Base-by-base conservation (phyloP, 2,329 filamentous ascomycete species). In the Acephala macrosclerotiorum region DNA sequence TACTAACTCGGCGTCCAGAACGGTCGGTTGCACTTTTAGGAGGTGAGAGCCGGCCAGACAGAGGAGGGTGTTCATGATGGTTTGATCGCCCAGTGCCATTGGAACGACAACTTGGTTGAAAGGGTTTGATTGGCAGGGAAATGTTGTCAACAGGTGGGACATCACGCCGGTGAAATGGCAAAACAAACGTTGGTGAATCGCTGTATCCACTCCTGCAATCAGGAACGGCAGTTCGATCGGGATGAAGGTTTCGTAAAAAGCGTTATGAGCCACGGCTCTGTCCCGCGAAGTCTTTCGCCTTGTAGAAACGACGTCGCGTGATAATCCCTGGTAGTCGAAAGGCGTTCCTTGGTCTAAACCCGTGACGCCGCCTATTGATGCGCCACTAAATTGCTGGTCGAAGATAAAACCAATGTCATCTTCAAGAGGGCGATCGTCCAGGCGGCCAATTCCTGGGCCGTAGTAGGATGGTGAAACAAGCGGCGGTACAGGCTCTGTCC, bases 21-120 rank as follows among this genome's bases (percentile, higher is more conserved):
- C 53, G 3, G 29, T n/a, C 7, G 38, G 42, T 35, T 64, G 53
- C 6, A 65, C 49, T 33, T 67, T 68, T 11, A 64, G 18, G 8
- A 70, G 56, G 57, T 73, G 72, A 1, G 70, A 69, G 2, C 63
- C 68, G 8, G 71, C 67, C 12, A 73, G 47, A 25, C 67, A 66
- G 2, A 73, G 59, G 18, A 73, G 49, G 4, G 64, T 55, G 22
- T 68, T 33, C 68, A 72, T 71, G 2, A 72, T 58, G 25, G 51
- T 69, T 11, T 53, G 57, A 25, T 72, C 71, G 2, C 20, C 25
- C 33, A 70, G 14, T n/a, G 71, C 71, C 5, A 71, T 47, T 16
- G 71, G 71, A 3, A 71, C 59, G 0, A 73, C 59, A 20, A 68
- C 61, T 9, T 47, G 49, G 12, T 61, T 67, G 56, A 72, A 64